A percentile compares a stretch with the other conserved stretches of the same genome.
These are phyloP conservation scores for Cystobasidium sp. DNA, from an alignment of 1,284 basidiomycete genomes.

Conservation along the genomic window DNA sequence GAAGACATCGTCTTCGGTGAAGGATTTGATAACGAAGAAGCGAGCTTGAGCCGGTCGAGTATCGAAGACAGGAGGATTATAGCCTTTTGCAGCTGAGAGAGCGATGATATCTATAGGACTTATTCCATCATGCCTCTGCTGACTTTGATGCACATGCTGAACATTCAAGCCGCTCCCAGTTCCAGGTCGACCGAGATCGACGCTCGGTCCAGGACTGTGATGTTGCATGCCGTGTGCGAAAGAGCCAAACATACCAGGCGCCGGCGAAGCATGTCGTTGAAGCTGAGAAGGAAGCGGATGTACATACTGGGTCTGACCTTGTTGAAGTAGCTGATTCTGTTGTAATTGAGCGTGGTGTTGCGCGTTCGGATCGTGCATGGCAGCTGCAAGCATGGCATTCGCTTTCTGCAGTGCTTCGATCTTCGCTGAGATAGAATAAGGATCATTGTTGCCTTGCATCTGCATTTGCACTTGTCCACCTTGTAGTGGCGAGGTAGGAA, in stretches of 20 bases:
- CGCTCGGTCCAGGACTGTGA: neutral
- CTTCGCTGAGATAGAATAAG: constrained; percentile 16
- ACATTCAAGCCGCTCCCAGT: neutral
- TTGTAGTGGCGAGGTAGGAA: too few relatives aligned
- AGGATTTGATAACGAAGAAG: constrained; percentile 96
- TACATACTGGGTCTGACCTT: neutral
- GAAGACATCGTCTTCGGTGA: constrained; percentile 96
- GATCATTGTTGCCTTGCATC: constrained; percentile 10
- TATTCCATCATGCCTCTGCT: constrained; percentile 4
- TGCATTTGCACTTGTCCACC: neutral
- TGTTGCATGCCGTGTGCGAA: neutral
- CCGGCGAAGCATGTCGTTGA: neutral
- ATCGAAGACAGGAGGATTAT: constrained; percentile 79
- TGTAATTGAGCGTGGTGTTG: neutral
- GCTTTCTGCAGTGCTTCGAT: constrained; percentile 38
- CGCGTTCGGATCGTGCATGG: constrained; percentile 1
- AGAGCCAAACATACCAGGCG: neutral
- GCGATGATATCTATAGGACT: constrained; percentile 73
- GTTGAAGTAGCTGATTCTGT: constrained; percentile 1
- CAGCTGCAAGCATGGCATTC: constrained; percentile 33
- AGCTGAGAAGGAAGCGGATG: neutral
- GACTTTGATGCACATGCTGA: neutral
- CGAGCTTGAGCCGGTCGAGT: constrained; percentile 65
- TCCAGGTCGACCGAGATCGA: neutral
- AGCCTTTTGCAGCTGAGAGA: constrained; percentile 82